Evolutionary conservation across 2,329 filamentous ascomycete species (phyloP), one percentile per base, ranked within the genome.

Genomic region (Lasiodiplodia sp.): DNA sequence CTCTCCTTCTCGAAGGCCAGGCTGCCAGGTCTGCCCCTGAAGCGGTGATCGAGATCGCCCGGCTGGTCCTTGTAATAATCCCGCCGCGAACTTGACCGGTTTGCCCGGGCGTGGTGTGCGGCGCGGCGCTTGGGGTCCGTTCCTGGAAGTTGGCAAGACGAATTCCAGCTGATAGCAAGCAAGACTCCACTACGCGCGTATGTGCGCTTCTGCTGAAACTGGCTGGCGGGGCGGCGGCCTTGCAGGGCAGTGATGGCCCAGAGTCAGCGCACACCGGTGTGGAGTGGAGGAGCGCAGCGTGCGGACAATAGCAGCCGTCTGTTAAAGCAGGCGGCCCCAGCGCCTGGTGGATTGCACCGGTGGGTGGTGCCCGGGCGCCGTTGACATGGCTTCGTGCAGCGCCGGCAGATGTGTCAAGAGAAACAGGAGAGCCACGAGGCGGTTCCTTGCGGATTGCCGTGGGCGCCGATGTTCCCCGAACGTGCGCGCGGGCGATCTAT

Each of bases 31-130:
- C 37, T 66, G 63, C 63, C 63, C 63, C 63, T 66, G 63, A 66
- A 66, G 63, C 63, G 63, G 21, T 53, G 63, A 55, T 66, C 63
- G 52, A 66, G 63, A 66, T 66, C 63, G 49, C 63, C 63, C 44
- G 25, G 60, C 40, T 64, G 31, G 60, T 64, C 60, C 60, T 64
- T 64, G 60, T 64, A 64, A 64, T 64, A 64, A 52, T 64, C 60
- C 60, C 47, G 47, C 60, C 18, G 60, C 60, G 60, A 37, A 64
- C 60, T 64, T 64, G 44, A 64, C 60, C 60, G 60, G 60, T 64
- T 52, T 64, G 60, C 44, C 60, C 60, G 60, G 60, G 18, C 60
- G 28, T 44, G 56, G 56, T 18, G 55, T 4, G 55, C 55, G 55
- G 55, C 55, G 38, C 57, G 57, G 56, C 56, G 55, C 28, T 31